Conservation (phyloP, 345 rosid genomes). For the Anacardium occidentale region DNA sequence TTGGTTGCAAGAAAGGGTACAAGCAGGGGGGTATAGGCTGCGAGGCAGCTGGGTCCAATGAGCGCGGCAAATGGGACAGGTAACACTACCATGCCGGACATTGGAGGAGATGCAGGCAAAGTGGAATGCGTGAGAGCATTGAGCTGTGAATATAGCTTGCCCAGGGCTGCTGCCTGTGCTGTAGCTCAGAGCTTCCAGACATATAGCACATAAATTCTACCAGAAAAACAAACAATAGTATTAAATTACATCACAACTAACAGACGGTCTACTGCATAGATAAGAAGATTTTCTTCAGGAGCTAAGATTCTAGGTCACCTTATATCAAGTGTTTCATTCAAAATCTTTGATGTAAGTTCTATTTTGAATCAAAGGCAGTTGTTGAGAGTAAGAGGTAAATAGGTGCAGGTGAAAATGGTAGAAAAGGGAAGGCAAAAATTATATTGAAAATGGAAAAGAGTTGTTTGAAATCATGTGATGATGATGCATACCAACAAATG, state of each 20-base stretch:
- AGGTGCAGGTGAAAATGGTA: background rate
- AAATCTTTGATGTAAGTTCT: background rate
- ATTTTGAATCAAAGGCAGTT: background rate
- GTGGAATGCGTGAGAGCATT: conserved; percentile 86
- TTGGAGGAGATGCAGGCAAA: conserved; percentile 79
- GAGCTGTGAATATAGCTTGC: conserved; percentile 81
- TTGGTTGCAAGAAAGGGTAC: conserved; percentile 49
- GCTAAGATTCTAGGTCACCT: background rate
- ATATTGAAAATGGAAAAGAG: background rate
- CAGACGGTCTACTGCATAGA: background rate
- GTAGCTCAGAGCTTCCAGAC: conserved; percentile 69
- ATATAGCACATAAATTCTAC: conserved; percentile 79
- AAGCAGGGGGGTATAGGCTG: conserved; percentile 46
- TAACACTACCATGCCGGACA: conserved; percentile 82
- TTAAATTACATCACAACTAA: background rate
- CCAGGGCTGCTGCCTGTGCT: conserved; percentile 55
- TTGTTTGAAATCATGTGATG: background rate
- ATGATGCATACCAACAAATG: background rate
- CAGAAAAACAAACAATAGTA: conserved; percentile 13
- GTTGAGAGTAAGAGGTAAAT: background rate
- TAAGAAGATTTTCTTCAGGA: background rate
- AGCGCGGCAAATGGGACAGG: conserved; percentile 90
- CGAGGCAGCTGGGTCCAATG: conserved; percentile 92
- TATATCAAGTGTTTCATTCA: background rate
- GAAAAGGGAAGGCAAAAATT: background rate